Evolutionary conservation across 495 filamentous ascomycete species (phyloP), one percentile per base, ranked within the genome.

Genomic region (Antarctomyces pellizariae): DNA sequence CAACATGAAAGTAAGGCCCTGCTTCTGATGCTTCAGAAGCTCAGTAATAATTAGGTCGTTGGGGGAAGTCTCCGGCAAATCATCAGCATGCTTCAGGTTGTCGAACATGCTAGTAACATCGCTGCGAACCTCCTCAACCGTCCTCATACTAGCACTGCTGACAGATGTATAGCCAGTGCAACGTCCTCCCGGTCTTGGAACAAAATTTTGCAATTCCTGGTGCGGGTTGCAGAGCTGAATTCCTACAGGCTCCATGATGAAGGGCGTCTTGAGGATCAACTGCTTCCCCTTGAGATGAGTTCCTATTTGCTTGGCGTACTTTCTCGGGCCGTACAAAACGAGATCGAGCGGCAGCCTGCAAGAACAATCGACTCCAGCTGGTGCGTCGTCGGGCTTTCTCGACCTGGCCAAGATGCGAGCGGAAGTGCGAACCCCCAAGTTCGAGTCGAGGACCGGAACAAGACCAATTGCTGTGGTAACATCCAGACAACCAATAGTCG

Each of bases 81-180:
- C 71, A 15, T 90, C 75, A 3, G 58, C 59, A 35, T 73, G 63
- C 9, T 62, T 53, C 9, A 95, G 62, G 8, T 64, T 67, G 46
- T 92, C 78, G 37, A 97, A 91, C 52, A 95, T 77, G 20, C 64
- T 67, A 44, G 77, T 62, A 7, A 92, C 75, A 14, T 91, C 80
- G 37, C 64, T 63, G 3, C 70, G 71, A 16, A 89, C 68, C 45
- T 93, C 82, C 38, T 95, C 83, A 2, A 65, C 63, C 1, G 75
- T 79, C 8, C 77, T 62, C 20, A 51, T 47, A 30, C 64, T 55
- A 34, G 61, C 61, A 28, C 48, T 56, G 21, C 52, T 33, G 3
- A 46, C 46, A 8, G 38, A 39, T 18, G 43, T 32, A 6, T 37
- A 34, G 5, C 34, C 23, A 25, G 30, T 13, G 14, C 31, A 26